Percentiles rank a stretch among this genome's conserved stretches.
Evolutionary conservation across 257 asterid genomes (phyloP).

Genomic region (Paraleonurus japonicus): DNA sequence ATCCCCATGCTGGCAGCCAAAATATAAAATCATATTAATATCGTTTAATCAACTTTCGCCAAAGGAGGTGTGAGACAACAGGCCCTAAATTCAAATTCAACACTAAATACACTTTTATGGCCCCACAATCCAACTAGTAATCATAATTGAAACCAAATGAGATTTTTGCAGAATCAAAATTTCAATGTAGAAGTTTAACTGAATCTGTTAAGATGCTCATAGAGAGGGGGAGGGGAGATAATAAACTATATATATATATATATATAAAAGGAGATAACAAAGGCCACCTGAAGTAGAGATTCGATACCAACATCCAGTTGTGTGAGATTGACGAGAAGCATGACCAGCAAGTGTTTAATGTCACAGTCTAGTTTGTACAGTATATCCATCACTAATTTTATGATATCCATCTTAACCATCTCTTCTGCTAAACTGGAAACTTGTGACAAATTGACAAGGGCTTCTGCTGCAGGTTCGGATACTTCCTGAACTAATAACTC

Average conservation of each 20-base stretch:
- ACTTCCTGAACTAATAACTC: conserved; percentile 57
- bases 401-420: conserved; percentile 63
- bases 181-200: background rate
- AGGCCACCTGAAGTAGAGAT: conserved; percentile 78
- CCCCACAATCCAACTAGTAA: background rate
- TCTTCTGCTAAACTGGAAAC: conserved; percentile 57
- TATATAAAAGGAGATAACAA: conserved; percentile 25
- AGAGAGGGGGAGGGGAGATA: background rate
- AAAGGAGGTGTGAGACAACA: background rate
- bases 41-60: background rate
- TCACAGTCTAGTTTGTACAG: conserved; percentile 62
- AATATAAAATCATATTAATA: conserved; percentile 20
- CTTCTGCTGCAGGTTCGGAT: conserved; percentile 92
- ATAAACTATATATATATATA: no score
- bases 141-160: background rate
- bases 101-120: background rate
- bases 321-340: conserved; percentile 93
- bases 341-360: conserved; percentile 60
- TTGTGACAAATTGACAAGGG: conserved; percentile 87
- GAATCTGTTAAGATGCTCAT: background rate
- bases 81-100: background rate
- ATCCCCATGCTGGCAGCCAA: conserved; percentile 57
- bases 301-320: conserved; percentile 82
- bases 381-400: conserved; percentile 59
- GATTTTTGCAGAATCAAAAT: conserved; percentile 13